Percentiles rank a stretch among this genome's conserved stretches.
phyloP scores from a whole-genome alignment of 1,284 basidiomycete genomes.

The Leccinum glutinopallens region DNA sequence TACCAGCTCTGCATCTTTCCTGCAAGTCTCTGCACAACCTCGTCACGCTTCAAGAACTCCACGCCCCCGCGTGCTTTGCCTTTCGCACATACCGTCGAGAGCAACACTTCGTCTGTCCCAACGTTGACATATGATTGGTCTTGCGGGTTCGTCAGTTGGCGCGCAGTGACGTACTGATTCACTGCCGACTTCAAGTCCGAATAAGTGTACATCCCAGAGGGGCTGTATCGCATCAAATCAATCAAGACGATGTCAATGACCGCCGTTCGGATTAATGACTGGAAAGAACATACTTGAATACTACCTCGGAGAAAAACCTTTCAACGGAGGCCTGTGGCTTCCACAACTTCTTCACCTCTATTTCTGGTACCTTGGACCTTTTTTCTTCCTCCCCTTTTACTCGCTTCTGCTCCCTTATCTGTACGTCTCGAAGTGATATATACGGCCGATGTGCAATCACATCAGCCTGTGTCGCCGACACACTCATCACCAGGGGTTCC shows the following conservation, averaged over 20 bases:
- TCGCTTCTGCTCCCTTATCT: slow-evolving; percentile 54
- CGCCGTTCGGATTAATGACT: background rate
- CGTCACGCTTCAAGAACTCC: slow-evolving; percentile 73
- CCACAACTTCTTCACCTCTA: slow-evolving; percentile 70
- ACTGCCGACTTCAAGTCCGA: slow-evolving; percentile 58
- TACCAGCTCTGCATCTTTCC: slow-evolving; percentile 77
- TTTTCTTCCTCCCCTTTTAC: slow-evolving; percentile 49
- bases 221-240: slow-evolving; percentile 37
- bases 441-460: slow-evolving; percentile 55
- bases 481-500: slow-evolving; percentile 62
- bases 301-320: slow-evolving; percentile 63
- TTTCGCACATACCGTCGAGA: slow-evolving; percentile 51
- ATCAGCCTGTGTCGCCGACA: slow-evolving; percentile 62
- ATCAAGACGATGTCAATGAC: slow-evolving; percentile 8
- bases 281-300: slow-evolving; percentile 49
- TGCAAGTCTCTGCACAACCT: slow-evolving; percentile 55
- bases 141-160: slow-evolving; percentile 64
- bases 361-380: slow-evolving; percentile 47
- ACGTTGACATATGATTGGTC: slow-evolving; percentile 75
- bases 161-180: slow-evolving; percentile 61
- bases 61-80: slow-evolving; percentile 36
- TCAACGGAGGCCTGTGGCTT: slow-evolving; percentile 62
- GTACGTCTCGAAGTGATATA: slow-evolving; percentile 65
- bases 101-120: slow-evolving; percentile 51
- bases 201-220: slow-evolving; percentile 55